Conservation (phyloP, 2,329 filamentous ascomycete species). For the Fusarium sp. region DNA sequence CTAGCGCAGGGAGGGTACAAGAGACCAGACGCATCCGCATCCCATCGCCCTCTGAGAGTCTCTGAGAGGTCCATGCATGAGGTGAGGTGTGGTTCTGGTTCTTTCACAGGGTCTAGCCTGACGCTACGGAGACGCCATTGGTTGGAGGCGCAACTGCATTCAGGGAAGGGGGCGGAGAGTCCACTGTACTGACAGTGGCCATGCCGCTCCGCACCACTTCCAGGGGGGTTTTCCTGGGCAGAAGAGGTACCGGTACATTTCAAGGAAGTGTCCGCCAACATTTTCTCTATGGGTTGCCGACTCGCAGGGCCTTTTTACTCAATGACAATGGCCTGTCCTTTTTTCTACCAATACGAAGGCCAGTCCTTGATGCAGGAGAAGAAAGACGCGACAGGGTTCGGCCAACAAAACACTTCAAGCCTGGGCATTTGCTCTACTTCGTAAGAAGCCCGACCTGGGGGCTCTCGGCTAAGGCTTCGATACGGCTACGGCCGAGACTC, state of each 20-base stretch:
- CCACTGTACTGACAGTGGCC: not conserved
- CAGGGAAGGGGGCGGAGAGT: constrained; percentile 34
- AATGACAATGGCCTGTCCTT: not conserved
- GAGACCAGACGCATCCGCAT: not conserved
- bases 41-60: constrained; percentile 1
- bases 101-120: constrained; percentile 24
- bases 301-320: not conserved
- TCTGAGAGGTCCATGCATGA: not conserved
- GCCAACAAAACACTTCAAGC: not conserved
- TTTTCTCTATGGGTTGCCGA: not conserved
- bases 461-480: constrained; percentile 9
- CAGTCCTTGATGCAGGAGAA: constrained; percentile 2
- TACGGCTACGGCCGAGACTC: constrained; percentile 14
- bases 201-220: constrained; percentile 25
- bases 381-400: not conserved
- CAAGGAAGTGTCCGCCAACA: not conserved
- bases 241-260: not conserved
- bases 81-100: not conserved
- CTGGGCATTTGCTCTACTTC: not conserved
- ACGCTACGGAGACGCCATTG: constrained; percentile 7
- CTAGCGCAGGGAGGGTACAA: constrained; percentile 1
- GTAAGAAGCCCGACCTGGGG: constrained; percentile 1
- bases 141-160: not conserved
- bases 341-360: not conserved
- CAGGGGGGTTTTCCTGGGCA: constrained; percentile 2